Percentiles rank a stretch among this genome's conserved stretches.
Evolutionary conservation across 2,329 filamentous ascomycete species (phyloP).

Genomic region (Exophiala oligosperma): DNA sequence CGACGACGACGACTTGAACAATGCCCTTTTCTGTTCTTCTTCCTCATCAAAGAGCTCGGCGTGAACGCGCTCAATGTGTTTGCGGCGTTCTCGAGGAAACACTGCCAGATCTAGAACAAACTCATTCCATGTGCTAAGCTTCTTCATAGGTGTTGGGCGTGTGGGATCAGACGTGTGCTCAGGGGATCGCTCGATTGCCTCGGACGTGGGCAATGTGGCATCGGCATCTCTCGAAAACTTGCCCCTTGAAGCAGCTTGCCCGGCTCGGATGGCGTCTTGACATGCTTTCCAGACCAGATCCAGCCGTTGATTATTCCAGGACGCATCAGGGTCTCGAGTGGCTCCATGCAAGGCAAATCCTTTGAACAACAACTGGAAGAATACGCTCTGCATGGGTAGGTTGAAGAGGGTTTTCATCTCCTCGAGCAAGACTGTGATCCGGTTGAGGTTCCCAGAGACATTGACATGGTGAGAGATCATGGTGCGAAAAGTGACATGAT

Average conservation of each 20-base stretch:
- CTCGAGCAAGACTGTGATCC: conserved; percentile 68
- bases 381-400: conserved; percentile 69
- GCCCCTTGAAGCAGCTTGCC: conserved; percentile 9
- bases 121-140: conserved; percentile 27
- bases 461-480: conserved; percentile 74
- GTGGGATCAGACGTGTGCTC: background rate
- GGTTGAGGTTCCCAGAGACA: conserved; percentile 67
- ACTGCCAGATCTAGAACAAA: conserved; percentile 28
- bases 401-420: conserved; percentile 73
- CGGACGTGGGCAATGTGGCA: conserved; percentile 15
- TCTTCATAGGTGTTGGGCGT: conserved; percentile 6
- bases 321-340: conserved; percentile 51
- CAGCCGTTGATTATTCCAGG: conserved; percentile 73
- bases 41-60: conserved; percentile 29
- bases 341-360: conserved; percentile 77
- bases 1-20: conserved; percentile 3
- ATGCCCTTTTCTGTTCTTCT: conserved; percentile 6
- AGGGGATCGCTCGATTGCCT: conserved; percentile 13
- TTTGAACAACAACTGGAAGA: conserved; percentile 80
- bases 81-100: conserved; percentile 28
- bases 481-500: conserved; percentile 76
- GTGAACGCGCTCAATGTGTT: conserved; percentile 28
- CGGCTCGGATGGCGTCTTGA: conserved; percentile 42
- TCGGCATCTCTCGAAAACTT: background rate
- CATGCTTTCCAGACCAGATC: conserved; percentile 67